Conservation (phyloP, 1,139 yeast species). For the Yamadazyma buinensis region DNA sequence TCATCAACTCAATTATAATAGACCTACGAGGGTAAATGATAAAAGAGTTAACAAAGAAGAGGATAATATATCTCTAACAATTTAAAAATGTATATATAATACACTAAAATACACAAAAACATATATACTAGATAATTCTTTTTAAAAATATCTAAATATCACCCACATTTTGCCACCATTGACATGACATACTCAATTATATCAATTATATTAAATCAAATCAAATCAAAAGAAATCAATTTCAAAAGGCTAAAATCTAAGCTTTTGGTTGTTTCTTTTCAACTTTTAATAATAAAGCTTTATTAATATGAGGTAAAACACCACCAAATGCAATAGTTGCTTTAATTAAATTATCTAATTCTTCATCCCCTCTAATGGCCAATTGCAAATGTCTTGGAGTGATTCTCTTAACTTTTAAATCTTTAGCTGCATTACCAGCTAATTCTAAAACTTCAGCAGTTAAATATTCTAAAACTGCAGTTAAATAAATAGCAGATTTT, state of each 20-base stretch:
- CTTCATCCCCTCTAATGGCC: slow-evolving; percentile 99
- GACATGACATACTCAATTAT: too few species aligned
- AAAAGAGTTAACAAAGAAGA: too few species aligned
- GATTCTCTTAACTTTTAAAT: slow-evolving; percentile 95
- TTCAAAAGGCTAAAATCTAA: too few species aligned
- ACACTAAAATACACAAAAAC: slow-evolving; percentile 7
- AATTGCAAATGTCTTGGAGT: slow-evolving; percentile 98
- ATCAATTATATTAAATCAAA: too few species aligned
- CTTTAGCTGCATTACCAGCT: slow-evolving; percentile 99
- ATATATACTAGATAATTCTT: too few species aligned
- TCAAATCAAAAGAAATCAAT: too few species aligned
- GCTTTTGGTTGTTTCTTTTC: slow-evolving; percentile 71
- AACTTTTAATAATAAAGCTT: slow-evolving; percentile 88
- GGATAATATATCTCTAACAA: too few species aligned
- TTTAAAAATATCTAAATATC: too few species aligned
- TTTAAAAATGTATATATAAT: slow-evolving; percentile 9
- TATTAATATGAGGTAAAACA: slow-evolving; percentile 96
- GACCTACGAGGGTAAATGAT: too few species aligned
- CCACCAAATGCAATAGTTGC: slow-evolving; percentile 99
- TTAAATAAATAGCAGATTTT: slow-evolving; percentile 92
- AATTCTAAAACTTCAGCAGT: slow-evolving; percentile 98
- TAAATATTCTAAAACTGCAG: slow-evolving; percentile 94
- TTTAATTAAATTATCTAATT: slow-evolving; percentile 89
- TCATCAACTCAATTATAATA: too few species aligned
- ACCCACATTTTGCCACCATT: too few species aligned